Conservation (phyloP, 2,329 filamentous ascomycete species). For the Thelonectria olida region DNA sequence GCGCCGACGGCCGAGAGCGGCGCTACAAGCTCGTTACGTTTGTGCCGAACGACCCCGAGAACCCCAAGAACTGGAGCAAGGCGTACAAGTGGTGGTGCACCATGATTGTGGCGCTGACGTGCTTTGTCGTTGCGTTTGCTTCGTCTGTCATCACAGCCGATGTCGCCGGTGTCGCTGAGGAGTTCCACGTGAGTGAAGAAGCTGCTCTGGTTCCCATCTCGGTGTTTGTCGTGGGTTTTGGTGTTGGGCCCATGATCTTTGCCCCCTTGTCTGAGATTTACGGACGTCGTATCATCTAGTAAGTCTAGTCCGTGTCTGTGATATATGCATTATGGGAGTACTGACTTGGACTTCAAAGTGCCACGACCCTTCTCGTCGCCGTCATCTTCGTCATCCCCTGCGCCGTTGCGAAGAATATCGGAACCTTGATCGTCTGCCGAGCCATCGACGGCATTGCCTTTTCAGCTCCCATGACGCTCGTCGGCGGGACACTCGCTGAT, state of each 20-base stretch:
- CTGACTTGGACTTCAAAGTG: conserved; percentile 42
- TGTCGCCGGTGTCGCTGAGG: conserved; percentile 67
- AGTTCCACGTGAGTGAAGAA: conserved; percentile 76
- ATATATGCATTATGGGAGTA: conserved; percentile 12
- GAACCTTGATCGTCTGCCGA: conserved; percentile 78
- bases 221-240: conserved; percentile 84
- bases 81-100: conserved; percentile 84
- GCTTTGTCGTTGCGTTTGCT: conserved; percentile 77
- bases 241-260: conserved; percentile 82
- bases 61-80: conserved; percentile 88
- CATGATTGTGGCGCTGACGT: conserved; percentile 82
- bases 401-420: conserved; percentile 79
- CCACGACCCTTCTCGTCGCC: conserved; percentile 72
- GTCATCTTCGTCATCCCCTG: conserved; percentile 85
- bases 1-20: conserved; percentile 29
- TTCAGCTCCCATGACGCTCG: conserved; percentile 86
- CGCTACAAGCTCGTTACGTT: conserved; percentile 70
- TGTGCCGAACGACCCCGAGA: conserved; percentile 74
- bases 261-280: conserved; percentile 81
- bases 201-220: conserved; percentile 77
- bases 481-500: conserved; percentile 84
- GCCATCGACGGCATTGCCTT: conserved; percentile 85
- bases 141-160: conserved; percentile 84
- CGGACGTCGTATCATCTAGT: conserved; percentile 77
- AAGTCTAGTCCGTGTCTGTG: conserved; percentile 25